Evolutionary conservation across 306 rosid genomes (phyloP).

Genomic region (Castanospermum australe): DNA sequence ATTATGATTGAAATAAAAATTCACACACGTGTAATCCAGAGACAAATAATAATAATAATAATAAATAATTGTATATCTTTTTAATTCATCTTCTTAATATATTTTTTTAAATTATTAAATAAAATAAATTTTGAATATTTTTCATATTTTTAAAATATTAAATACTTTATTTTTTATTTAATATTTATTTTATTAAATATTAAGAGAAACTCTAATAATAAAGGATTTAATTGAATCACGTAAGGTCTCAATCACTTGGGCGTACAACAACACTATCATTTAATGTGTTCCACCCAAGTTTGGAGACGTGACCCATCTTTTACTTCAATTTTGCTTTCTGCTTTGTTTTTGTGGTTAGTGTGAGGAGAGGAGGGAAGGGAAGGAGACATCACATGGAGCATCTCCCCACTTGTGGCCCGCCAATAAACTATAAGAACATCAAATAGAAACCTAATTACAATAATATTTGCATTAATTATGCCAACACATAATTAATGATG

Average conservation of each 20-base stretch:
- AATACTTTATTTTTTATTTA: too few relatives aligned
- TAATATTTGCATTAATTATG: not conserved
- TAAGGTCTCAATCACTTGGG: not conserved
- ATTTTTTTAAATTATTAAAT: too few relatives aligned
- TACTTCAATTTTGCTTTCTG: not conserved
- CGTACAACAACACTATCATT: not conserved
- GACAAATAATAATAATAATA: not conserved
- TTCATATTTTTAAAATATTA: too few relatives aligned
- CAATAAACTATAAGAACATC: not conserved
- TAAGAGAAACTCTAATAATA: too few relatives aligned
- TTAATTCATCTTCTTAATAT: too few relatives aligned
- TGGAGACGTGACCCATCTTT: not conserved
- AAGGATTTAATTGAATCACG: not conserved
- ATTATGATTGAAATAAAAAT: not conserved
- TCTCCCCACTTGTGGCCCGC: not conserved
- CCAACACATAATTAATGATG: not conserved
- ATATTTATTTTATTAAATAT: too few relatives aligned
- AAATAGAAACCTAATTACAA: not conserved
- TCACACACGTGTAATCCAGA: not conserved
- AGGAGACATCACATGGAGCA: not conserved
- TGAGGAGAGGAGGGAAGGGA: too few relatives aligned
- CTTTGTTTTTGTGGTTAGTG: not conserved
- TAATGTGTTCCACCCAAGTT: constrained; percentile 3
- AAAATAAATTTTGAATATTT: too few relatives aligned
- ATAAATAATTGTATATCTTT: too few relatives aligned